These are phyloP conservation scores for Draba incana DNA, from an alignment of 345 rosid genomes.

Conservation along the genomic window DNA sequence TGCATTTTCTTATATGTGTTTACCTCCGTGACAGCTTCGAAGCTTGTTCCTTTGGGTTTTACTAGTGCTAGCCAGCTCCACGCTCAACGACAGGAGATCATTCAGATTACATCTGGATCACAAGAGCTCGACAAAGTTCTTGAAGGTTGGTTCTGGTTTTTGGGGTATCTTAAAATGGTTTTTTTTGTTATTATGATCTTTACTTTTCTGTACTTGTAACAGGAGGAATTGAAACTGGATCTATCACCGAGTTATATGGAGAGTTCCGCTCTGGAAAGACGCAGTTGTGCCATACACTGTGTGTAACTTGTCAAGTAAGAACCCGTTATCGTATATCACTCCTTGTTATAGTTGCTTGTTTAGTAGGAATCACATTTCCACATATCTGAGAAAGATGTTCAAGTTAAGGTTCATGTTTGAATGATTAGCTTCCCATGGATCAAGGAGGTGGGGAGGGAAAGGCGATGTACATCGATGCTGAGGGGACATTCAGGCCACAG, in stretches of 20 bases:
- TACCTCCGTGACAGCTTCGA: slow-evolving; percentile 65
- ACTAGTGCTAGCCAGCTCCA: slow-evolving; percentile 92
- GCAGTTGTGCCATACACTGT: slow-evolving; percentile 94
- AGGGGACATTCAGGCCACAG: slow-evolving; percentile 97
- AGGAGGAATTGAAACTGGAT: slow-evolving; percentile 98
- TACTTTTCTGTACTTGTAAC: slow-evolving; percentile 24
- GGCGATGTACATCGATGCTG: slow-evolving; percentile 98
- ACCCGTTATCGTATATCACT: slow-evolving; percentile 6
- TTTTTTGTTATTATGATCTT: slow-evolving; percentile 29
- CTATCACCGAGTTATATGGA: slow-evolving; percentile 94
- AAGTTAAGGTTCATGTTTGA: slow-evolving; percentile 5
- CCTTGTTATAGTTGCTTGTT: slow-evolving; percentile 3
- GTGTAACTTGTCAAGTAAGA: slow-evolving; percentile 95
- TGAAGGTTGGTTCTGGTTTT: slow-evolving; percentile 57
- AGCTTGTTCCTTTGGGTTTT: slow-evolving; percentile 90
- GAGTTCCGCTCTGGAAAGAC: slow-evolving; percentile 99
- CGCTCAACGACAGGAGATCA: slow-evolving; percentile 90
- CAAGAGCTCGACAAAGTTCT: slow-evolving; percentile 92
- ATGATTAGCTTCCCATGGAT: slow-evolving; percentile 88
- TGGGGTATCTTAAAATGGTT: neutral
- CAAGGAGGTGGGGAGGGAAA: slow-evolving; percentile 99
- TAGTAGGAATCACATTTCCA: neutral
- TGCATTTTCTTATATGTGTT: slow-evolving; percentile 6
- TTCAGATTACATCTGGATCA: slow-evolving; percentile 96
- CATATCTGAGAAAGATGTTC: slow-evolving; percentile 14